Evolutionary conservation across 1,139 yeast genomes (phyloP).

Genomic region (Spathaspora sp.): DNA sequence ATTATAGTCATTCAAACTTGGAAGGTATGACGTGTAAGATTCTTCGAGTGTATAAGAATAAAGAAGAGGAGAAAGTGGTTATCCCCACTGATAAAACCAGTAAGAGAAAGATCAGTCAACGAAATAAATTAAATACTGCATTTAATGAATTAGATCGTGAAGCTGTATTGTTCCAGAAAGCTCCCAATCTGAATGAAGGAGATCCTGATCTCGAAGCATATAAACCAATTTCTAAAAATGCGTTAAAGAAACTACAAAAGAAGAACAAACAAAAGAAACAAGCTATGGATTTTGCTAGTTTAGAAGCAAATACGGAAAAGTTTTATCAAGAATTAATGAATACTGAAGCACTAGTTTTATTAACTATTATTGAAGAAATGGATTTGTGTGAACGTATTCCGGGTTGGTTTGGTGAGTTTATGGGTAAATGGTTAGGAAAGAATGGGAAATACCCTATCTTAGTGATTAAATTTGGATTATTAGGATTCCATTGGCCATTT

Average conservation of each 20-base stretch:
- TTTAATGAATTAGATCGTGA: slow-evolving; percentile 36
- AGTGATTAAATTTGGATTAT: slow-evolving; percentile 37
- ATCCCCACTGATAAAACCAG: neutral
- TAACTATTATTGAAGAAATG: slow-evolving; percentile 35
- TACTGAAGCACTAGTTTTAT: slow-evolving; percentile 42
- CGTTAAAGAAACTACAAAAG: slow-evolving; percentile 30
- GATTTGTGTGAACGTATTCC: slow-evolving; percentile 35
- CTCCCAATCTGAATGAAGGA: slow-evolving; percentile 10
- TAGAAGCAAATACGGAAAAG: slow-evolving; percentile 17
- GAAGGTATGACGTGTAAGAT: slow-evolving; percentile 35
- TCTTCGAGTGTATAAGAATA: slow-evolving; percentile 28
- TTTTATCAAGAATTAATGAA: slow-evolving; percentile 33
- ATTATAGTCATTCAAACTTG: slow-evolving; percentile 29
- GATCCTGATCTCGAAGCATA: slow-evolving; percentile 12
- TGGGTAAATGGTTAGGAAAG: slow-evolving; percentile 28
- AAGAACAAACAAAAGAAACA: slow-evolving; percentile 20
- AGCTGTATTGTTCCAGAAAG: slow-evolving; percentile 16
- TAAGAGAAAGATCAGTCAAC: neutral
- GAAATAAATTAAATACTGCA: slow-evolving; percentile 18
- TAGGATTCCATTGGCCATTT: slow-evolving; percentile 51
- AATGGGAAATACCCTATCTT: slow-evolving; percentile 28
- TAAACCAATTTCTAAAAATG: slow-evolving; percentile 34
- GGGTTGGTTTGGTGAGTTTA: slow-evolving; percentile 26
- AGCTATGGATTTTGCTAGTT: slow-evolving; percentile 14
- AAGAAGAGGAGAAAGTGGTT: neutral